Conservation (phyloP, 192 early-diverging fungal genomes). For the Thamnidium elegans region DNA sequence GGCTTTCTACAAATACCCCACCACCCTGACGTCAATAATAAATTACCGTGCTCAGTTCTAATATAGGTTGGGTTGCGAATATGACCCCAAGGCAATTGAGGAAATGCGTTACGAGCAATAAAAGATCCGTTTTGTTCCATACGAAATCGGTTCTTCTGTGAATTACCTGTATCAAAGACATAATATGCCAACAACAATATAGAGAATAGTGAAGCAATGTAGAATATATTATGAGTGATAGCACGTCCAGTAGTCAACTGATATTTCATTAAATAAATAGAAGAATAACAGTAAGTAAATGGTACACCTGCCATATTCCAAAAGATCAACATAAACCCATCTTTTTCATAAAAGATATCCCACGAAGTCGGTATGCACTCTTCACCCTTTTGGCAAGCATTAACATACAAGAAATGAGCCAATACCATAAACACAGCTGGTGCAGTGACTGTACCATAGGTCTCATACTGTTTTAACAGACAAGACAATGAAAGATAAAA, state of each 20-base stretch:
- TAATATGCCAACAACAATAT: conserved; percentile 38
- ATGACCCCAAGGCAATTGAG: conserved; percentile 45
- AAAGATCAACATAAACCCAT: conserved; percentile 51
- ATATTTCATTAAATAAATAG: conserved; percentile 41
- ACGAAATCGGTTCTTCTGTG: conserved; percentile 49
- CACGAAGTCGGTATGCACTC: conserved; percentile 51
- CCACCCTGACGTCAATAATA: conserved; percentile 63
- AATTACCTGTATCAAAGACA: conserved; percentile 51
- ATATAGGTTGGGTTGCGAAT: conserved; percentile 62
- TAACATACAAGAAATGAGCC: conserved; percentile 49
- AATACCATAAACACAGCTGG: conserved; percentile 45
- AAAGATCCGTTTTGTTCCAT: conserved; percentile 44
- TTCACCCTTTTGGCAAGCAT: conserved; percentile 50
- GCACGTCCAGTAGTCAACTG: conserved; percentile 36
- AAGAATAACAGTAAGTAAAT: conserved; percentile 47
- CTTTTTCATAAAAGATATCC: conserved; percentile 56
- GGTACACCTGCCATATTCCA: conserved; percentile 53
- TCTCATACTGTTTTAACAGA: conserved; percentile 44
- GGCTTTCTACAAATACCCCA: conserved; percentile 71
- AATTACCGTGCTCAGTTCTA: conserved; percentile 57
- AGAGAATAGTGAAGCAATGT: conserved; percentile 29
- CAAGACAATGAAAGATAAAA: conserved; percentile 51
- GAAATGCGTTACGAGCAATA: conserved; percentile 40
- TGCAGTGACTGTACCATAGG: conserved; percentile 38
- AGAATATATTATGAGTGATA: conserved; percentile 28